A percentile compares a stretch with the other conserved stretches of the same genome.
phyloP scores from a whole-genome alignment of 148 eudicot species.

The Mesembryanthemum crystallinum region DNA sequence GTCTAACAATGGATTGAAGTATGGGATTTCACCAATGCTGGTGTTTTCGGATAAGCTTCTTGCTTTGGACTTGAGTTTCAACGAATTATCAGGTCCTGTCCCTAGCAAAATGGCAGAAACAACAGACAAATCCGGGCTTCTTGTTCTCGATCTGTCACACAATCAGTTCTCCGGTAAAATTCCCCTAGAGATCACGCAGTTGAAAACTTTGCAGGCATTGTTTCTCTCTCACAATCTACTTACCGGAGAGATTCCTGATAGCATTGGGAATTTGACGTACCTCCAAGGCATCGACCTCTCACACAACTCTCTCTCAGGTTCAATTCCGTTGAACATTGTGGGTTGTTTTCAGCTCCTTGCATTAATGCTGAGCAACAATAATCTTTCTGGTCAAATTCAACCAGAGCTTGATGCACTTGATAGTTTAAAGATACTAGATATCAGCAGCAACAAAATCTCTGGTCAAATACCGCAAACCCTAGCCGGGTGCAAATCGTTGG shows the following conservation, averaged over 20 bases:
- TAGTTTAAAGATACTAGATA: constrained; percentile 75
- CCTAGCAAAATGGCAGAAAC: constrained; percentile 58
- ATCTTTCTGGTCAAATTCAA: constrained; percentile 82
- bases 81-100: constrained; percentile 61
- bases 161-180: constrained; percentile 80
- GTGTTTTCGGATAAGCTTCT: constrained; percentile 68
- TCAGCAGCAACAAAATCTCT: constrained; percentile 73
- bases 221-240: constrained; percentile 77
- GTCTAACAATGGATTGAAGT: constrained; percentile 59
- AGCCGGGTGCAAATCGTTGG: constrained; percentile 93
- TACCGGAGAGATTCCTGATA: constrained; percentile 62
- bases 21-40: constrained; percentile 73
- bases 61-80: constrained; percentile 78
- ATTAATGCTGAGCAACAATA: constrained; percentile 69
- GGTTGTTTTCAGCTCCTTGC: constrained; percentile 94
- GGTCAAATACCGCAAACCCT: constrained; percentile 93
- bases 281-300: constrained; percentile 95
- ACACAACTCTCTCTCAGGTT: constrained; percentile 68
- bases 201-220: constrained; percentile 80
- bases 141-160: constrained; percentile 80
- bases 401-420: constrained; percentile 92
- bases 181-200: constrained; percentile 58
- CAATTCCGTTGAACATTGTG: constrained; percentile 79
- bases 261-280: constrained; percentile 90
- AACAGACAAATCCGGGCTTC: constrained; percentile 63